Evolutionary conservation across 352 stramenopile species (phyloP), one percentile per base, ranked within the genome.

Genomic region (Poterioochromonas sp.): DNA sequence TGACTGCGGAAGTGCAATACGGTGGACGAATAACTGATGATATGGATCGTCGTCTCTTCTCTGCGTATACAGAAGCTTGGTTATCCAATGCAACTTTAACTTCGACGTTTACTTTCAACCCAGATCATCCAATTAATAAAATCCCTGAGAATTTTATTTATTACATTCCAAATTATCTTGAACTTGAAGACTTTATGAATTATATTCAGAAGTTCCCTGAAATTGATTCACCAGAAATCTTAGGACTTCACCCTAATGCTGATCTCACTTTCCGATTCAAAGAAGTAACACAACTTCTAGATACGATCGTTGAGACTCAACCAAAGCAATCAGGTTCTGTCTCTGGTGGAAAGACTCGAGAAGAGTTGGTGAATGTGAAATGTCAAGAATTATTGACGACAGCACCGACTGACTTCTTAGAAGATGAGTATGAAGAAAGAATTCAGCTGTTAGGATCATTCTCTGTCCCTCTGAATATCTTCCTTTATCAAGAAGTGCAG

Each of bases 11-110:
- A 79, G 91, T 94, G 29, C 90, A 97, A 79, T 97, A 97, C 83
- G 93, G 93, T 43, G 92, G 92, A 78, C 96, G 96, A 81, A 97
- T 97, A 80, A 97, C 93, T 32, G 93, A 97, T 85, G 95, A 96
- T 79, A 88, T 97, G 83, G 93, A 97, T 74, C 89, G 93, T 0
- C 85, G 92, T 20, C 80, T 97, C n/a, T 97, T 97, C 82, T 91
- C 91, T 64, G 94, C 89, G 62, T 97, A 97, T 83, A 88, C 89
- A 2, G 88, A 95, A 83, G 73, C 69, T 35, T 97, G 91, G 91
- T 93, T 94, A 70, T 87, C 92, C 76, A 90, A 89, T 44, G 83
- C 74, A 51, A 83, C 83, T 1, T 71, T 88, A 58, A 43, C 49
- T 26, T 2, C 77, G 18, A 79, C 51, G 39, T 97, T 97, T 81